These are phyloP conservation scores for Fusarium austroafricanum DNA, from an alignment of 2,329 filamentous ascomycete genomes.

Conservation along the genomic window DNA sequence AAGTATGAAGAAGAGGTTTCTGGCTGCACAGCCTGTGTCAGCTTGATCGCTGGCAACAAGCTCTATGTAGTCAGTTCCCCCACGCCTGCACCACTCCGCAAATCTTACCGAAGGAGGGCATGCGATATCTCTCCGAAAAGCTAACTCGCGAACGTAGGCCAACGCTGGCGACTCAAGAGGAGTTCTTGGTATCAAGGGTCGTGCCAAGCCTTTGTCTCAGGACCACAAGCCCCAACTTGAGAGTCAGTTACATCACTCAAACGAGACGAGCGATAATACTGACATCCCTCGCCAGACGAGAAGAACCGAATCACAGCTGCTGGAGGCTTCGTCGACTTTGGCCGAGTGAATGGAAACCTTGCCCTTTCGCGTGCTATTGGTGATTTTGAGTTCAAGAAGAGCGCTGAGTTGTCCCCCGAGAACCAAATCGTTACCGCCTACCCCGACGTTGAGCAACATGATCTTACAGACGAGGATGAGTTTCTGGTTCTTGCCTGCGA, in stretches of 20 bases:
- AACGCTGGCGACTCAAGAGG: constrained; percentile 97
- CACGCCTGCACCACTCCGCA: constrained; percentile 28
- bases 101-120: constrained; percentile 31
- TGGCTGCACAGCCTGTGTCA: constrained; percentile 94
- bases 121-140: constrained; percentile 15
- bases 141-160: constrained; percentile 67
- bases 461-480: constrained; percentile 92
- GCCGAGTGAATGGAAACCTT: constrained; percentile 97
- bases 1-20: constrained; percentile 98
- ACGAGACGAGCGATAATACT: constrained; percentile 24
- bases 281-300: constrained; percentile 71
- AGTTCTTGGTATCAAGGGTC: constrained; percentile 94
- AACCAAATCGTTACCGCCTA: constrained; percentile 98
- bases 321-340: constrained; percentile 98
- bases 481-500: constrained; percentile 95
- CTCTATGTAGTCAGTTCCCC: constrained; percentile 86
- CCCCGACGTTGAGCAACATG: constrained; percentile 92
- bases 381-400: constrained; percentile 99
- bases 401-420: constrained; percentile 94
- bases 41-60: constrained; percentile 88
- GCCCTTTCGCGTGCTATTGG: constrained; percentile 97
- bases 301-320: constrained; percentile 96
- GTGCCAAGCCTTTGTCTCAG: constrained; percentile 97
- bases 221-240: constrained; percentile 99
- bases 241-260: constrained; percentile 65